Evolutionary conservation across 805 yeast genomes (phyloP).

Genomic region (Metschnikowia hibisci): DNA sequence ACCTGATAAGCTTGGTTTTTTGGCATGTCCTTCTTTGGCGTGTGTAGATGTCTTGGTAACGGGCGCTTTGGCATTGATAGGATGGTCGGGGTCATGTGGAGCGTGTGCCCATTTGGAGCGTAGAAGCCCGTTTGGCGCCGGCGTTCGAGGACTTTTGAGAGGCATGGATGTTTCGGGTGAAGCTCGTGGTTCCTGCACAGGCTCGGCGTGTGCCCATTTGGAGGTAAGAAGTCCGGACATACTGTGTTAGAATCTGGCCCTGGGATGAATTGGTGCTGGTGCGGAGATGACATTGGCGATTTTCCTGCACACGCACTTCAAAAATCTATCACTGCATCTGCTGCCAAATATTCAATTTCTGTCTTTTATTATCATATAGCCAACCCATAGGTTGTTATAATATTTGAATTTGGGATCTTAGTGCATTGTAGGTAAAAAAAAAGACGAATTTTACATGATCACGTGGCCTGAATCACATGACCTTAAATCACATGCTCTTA

Average conservation of each 20-base stretch:
- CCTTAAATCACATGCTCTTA: too few species aligned
- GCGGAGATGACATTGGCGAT: neutral
- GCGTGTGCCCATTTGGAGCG: slow-evolving; percentile 35
- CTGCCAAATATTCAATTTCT: too few species aligned
- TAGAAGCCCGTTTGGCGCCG: slow-evolving; percentile 1
- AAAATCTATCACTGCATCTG: neutral
- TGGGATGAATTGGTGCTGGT: neutral
- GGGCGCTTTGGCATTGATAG: neutral
- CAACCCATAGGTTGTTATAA: too few species aligned
- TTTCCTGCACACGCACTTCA: neutral
- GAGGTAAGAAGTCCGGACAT: slow-evolving; percentile 24
- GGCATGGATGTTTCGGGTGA: neutral
- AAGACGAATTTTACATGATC: too few species aligned
- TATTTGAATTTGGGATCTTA: too few species aligned
- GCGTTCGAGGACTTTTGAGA: neutral
- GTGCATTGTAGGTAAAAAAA: too few species aligned
- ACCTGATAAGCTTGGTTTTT: neutral
- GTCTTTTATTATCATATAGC: too few species aligned
- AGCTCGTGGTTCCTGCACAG: neutral
- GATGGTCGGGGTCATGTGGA: slow-evolving; percentile 5
- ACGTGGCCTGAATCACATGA: too few species aligned
- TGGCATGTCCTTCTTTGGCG: neutral
- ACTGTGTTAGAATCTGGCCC: neutral
- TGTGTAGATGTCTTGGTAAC: neutral
- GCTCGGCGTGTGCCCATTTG: slow-evolving; percentile 36